Base-by-base conservation (phyloP, 2,329 filamentous ascomycete species). In the Sphaerulina musiva region DNA sequence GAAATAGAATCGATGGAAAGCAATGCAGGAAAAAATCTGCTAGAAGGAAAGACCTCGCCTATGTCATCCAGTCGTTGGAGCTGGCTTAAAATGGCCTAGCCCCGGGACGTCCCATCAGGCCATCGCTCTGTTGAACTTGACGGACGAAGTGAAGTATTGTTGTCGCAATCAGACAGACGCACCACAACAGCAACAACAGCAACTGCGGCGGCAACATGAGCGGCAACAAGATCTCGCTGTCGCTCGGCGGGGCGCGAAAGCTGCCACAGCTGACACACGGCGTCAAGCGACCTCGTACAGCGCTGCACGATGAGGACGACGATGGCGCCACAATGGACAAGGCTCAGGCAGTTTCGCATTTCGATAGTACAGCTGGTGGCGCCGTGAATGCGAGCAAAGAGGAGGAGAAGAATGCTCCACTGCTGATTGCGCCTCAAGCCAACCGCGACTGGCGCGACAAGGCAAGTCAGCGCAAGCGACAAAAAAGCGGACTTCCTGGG, bases 361-460 rank as follows among this genome's bases (percentile, higher is more conserved):
- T 80, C 64, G 79, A 82, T 66, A 70, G 70, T 2, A 66, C 71
- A 46, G 73, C 72, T 26, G 77, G 79, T 60, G 73, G 79, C 31
- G 80, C 76, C 10, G 68, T 79, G 50, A 70, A 73, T 51, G 70
- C 69, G 54, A 69, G 45, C 29, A 66, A 63, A 17, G 56, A 62
- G 44, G 65, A 66, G 53, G 62, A 67, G 36, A 68, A 73, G 42
- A 55, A 69, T 62, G 76, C 62, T 26, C 74, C 74, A 6, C 73
- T 82, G 43, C 73, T 87, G 14, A 88, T 89, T 59, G 72, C 76
- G 31, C 72, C 72, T 39, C 74, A 79, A 62, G 71, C 73, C 59
- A 87, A 86, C 69, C 75, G 78, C 50, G 80, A 86, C 71, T 85
- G 82, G 83, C 76, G 78, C 62, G 74, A 77, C 54, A 80, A 83